phyloP scores from a whole-genome alignment of 768 basidiomycete species.

The Tylopilus vinaceipallidus region DNA sequence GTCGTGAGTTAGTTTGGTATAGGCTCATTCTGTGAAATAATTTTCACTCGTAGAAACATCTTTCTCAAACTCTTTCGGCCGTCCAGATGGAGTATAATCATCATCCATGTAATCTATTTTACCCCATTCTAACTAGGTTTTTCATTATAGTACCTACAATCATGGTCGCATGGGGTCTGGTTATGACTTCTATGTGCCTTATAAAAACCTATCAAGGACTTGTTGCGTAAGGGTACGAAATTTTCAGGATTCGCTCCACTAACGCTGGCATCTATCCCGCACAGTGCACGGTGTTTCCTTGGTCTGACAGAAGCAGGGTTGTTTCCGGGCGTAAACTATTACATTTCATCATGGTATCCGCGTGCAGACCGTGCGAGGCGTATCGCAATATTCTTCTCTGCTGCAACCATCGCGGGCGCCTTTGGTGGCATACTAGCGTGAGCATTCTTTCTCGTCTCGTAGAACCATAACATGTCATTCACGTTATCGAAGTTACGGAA shows the following conservation, averaged over 20 bases:
- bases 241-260: neutral
- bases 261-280: neutral
- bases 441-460: constrained; percentile 10
- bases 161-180: constrained; percentile 39
- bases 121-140: constrained; percentile 8
- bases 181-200: constrained; percentile 39
- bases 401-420: constrained; percentile 52
- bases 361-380: constrained; percentile 54
- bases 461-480: neutral
- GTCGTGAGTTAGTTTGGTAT: constrained; percentile 28
- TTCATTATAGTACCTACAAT: constrained; percentile 36
- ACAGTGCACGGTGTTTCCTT: constrained; percentile 42
- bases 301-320: constrained; percentile 49
- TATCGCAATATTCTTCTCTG: constrained; percentile 61
- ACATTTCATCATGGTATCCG: constrained; percentile 60
- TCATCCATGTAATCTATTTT: neutral
- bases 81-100: constrained; percentile 34
- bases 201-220: constrained; percentile 33
- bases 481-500: constrained; percentile 32
- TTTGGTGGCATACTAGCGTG: constrained; percentile 52
- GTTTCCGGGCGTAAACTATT: constrained; percentile 41
- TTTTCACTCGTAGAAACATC: constrained; percentile 31
- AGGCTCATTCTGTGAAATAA: constrained; percentile 1
- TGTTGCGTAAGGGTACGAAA: constrained; percentile 26
- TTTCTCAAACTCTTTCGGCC: constrained; percentile 34